Evolutionary conservation across 2,329 filamentous ascomycete genomes (phyloP), one percentile per base, ranked within the genome.

Genomic region (Aspergillus sp.): DNA sequence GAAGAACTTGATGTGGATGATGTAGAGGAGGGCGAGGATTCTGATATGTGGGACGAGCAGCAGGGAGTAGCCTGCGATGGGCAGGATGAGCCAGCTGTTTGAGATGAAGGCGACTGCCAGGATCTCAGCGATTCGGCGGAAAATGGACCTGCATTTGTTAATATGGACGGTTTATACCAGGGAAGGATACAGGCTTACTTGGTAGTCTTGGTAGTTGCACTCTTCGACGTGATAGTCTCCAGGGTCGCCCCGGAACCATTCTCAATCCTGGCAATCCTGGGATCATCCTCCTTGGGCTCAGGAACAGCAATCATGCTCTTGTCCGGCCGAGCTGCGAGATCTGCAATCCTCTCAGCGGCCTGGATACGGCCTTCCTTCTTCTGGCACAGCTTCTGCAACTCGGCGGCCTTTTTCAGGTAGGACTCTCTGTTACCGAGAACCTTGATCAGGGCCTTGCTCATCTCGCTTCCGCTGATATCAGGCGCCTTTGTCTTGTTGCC

Each of bases 41-140:
- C 91, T 96, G 37, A 87, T 82, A 15, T 96, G 77, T 1, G 91
- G 91, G 51, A 93, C 89, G 54, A 89, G 86, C 73, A 90, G 92
- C 23, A 91, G 84, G 66, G 91, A 87, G 79, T 93, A 95, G 78
- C 95, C 96, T 53, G 88, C 73, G 2, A 89, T 85, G 2, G 93
- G 82, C 63, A 83, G 41, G 7, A 62, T n/a, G 19, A 62, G 59
- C 64, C 64, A 68, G 15, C 57, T 50, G 24, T 66, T 67, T 17
- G 64, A 62, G 17, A 63, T 41, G 8, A 60, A 35, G 1, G 52
- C 52, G 9, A 67, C 57, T 3, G 65, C 52, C 4, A 62, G n/a
- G 2, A 58, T 58, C 15, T 67, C 58, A 2, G 40, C 37, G 7
- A 61, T 27, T 11, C 59, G 44, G 9, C 41, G 35, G 1, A 55